Percentiles rank a stretch among this genome's conserved stretches.
Evolutionary conservation across 768 basidiomycete genomes (phyloP).

Genomic region (Grammothele lineata): DNA sequence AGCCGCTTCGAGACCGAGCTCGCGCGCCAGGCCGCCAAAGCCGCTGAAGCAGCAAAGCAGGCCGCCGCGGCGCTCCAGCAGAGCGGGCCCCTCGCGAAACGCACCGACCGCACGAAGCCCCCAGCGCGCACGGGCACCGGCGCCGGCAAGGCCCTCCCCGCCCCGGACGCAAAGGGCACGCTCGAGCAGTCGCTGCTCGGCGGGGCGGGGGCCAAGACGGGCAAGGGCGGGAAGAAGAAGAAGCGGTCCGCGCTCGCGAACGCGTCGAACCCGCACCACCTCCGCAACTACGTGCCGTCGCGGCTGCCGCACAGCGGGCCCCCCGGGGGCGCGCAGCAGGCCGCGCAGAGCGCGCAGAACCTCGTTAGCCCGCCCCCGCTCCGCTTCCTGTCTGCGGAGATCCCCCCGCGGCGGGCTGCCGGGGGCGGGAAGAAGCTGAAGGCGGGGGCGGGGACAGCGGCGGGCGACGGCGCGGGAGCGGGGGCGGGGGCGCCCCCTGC

Average conservation of each 20-base stretch:
- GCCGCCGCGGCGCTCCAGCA: constrained; percentile 40
- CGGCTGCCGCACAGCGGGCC: constrained; percentile 51
- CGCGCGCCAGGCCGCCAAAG: constrained; percentile 60
- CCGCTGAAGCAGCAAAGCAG: constrained; percentile 45
- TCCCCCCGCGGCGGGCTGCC: constrained; percentile 44
- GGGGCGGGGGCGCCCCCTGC: neutral
- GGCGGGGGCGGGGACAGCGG: neutral
- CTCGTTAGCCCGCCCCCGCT: constrained; percentile 57
- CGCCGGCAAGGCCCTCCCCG: constrained; percentile 16
- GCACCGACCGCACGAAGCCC: constrained; percentile 36
- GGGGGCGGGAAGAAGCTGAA: neutral
- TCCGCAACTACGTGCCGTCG: constrained; percentile 90
- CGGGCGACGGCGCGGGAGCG: neutral
- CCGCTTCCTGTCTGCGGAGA: constrained; percentile 64
- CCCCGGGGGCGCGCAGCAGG: constrained; percentile 31
- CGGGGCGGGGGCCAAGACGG: constrained; percentile 7
- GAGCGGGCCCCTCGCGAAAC: constrained; percentile 34
- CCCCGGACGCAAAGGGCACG: constrained; percentile 32
- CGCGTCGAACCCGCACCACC: constrained; percentile 92
- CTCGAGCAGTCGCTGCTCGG: constrained; percentile 31
- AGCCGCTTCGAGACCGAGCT: constrained; percentile 72
- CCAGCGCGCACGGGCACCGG: constrained; percentile 26
- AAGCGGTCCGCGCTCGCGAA: constrained; percentile 89
- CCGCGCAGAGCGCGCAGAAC: constrained; percentile 40
- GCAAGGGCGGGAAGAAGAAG: constrained; percentile 72